phyloP scores from a whole-genome alignment of 805 yeast species.

The Ogataea henricii region DNA sequence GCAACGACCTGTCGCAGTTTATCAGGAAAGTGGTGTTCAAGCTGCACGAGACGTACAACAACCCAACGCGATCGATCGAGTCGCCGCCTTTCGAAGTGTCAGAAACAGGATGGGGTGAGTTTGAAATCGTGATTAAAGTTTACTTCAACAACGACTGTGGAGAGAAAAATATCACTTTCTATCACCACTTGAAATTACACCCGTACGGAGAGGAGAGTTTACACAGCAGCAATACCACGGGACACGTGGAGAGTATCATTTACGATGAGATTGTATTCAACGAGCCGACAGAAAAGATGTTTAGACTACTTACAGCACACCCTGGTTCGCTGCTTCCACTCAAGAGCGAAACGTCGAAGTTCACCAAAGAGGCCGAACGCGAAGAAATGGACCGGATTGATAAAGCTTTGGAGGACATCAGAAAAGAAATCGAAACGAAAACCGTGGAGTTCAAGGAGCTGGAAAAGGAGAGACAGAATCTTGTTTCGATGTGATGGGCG shows the following conservation, averaged over 20 bases:
- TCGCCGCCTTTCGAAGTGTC: constrained; percentile 92
- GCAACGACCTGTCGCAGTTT: constrained; percentile 76
- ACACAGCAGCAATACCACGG: constrained; percentile 31
- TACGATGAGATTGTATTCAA: constrained; percentile 93
- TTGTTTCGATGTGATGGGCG: constrained; percentile 18
- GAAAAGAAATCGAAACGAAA: constrained; percentile 27
- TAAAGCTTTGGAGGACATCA: constrained; percentile 34
- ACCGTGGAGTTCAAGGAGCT: constrained; percentile 30
- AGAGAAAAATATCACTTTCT: constrained; percentile 82
- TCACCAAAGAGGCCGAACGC: constrained; percentile 53
- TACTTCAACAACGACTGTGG: constrained; percentile 84
- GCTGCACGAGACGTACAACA: constrained; percentile 90
- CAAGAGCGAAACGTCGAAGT: constrained; percentile 29
- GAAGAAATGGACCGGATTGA: constrained; percentile 64
- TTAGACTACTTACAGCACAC: constrained; percentile 68
- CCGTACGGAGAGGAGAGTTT: constrained; percentile 59
- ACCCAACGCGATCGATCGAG: constrained; percentile 83
- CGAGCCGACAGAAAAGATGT: constrained; percentile 91
- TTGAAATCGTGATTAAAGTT: constrained; percentile 85
- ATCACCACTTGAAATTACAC: constrained; percentile 89
- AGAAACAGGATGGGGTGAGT: constrained; percentile 99
- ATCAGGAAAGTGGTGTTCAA: constrained; percentile 92
- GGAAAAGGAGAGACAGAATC: constrained; percentile 33
- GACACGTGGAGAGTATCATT: constrained; percentile 56
- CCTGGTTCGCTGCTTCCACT: constrained; percentile 59